Conservation (phyloP, 768 basidiomycete species). For the Chalciporus chontae region DNA sequence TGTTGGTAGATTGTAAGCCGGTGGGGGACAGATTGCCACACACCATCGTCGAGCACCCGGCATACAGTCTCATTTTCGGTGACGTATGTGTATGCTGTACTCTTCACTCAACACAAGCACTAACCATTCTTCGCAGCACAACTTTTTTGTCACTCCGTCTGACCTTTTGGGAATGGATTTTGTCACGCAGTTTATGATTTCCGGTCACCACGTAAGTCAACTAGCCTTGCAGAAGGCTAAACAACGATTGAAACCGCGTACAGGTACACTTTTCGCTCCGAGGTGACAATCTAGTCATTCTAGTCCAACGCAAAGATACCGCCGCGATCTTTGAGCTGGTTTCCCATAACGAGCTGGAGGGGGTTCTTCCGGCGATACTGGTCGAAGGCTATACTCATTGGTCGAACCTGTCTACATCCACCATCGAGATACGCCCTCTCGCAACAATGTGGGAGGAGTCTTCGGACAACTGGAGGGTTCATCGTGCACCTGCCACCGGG, state of each 20-base stretch:
- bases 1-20: conserved; percentile 13
- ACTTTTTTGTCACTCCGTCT: conserved; percentile 3
- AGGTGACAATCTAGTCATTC: conserved; percentile 6
- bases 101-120: too few species aligned
- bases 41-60: conserved; percentile 3
- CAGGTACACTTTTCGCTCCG: conserved; percentile 14
- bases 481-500: background rate
- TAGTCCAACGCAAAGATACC: background rate
- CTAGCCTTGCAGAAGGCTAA: background rate
- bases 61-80: conserved; percentile 9
- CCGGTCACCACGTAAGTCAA: conserved; percentile 6
- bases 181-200: conserved; percentile 1
- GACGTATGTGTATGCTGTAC: conserved; percentile 3
- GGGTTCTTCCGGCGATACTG: conserved; percentile 17
- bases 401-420: conserved; percentile 12
- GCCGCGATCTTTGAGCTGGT: conserved; percentile 12
- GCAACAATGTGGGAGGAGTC: conserved; percentile 13
- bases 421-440: conserved; percentile 21
- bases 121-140: conserved; percentile 2
- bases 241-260: too few species aligned
- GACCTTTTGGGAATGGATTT: conserved; percentile 17
- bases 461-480: conserved; percentile 14
- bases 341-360: conserved; percentile 7
- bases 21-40: conserved; percentile 3
- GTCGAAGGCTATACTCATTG: conserved; percentile 18